A percentile compares a stretch with the other conserved stretches of the same genome.
Evolutionary conservation across 805 yeast species (phyloP).

Genomic region (Lachancea thermotolerans): DNA sequence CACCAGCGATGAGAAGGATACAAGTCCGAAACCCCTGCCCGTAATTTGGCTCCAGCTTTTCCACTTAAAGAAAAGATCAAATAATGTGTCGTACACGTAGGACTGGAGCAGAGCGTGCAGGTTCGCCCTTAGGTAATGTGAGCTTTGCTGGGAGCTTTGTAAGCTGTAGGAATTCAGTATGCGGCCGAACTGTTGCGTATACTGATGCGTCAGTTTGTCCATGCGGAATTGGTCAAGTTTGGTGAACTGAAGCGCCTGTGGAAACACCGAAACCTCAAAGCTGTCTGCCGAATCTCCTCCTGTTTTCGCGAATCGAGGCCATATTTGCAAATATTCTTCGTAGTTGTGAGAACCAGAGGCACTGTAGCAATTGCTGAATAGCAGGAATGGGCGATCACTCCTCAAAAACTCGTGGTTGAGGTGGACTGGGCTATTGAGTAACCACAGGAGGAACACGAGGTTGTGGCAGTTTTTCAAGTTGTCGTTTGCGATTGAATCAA

Average conservation of each 20-base stretch:
- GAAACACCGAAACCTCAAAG: slow-evolving; percentile 6
- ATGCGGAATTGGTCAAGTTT: slow-evolving; percentile 8
- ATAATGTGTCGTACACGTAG: slow-evolving; percentile 8
- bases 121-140: slow-evolving; percentile 5
- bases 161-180: slow-evolving; percentile 4
- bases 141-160: not conserved
- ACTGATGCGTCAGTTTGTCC: slow-evolving; percentile 4
- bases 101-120: slow-evolving; percentile 5
- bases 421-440: slow-evolving; percentile 4
- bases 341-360: not conserved
- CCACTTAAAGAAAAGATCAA: slow-evolving; percentile 9
- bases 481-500: slow-evolving; percentile 7
- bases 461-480: slow-evolving; percentile 9
- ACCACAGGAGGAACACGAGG: slow-evolving; percentile 13
- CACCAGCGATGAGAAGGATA: slow-evolving; percentile 2
- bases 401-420: not conserved
- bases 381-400: slow-evolving; percentile 6
- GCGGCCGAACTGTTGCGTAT: slow-evolving; percentile 7
- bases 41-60: slow-evolving; percentile 5
- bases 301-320: not conserved
- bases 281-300: not conserved
- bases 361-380: slow-evolving; percentile 2
- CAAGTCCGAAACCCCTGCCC: not conserved
- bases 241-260: slow-evolving; percentile 8
- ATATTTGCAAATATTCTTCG: slow-evolving; percentile 1